phyloP scores from a whole-genome alignment of 2,329 filamentous ascomycete species.

The Penicillium digitatum region DNA sequence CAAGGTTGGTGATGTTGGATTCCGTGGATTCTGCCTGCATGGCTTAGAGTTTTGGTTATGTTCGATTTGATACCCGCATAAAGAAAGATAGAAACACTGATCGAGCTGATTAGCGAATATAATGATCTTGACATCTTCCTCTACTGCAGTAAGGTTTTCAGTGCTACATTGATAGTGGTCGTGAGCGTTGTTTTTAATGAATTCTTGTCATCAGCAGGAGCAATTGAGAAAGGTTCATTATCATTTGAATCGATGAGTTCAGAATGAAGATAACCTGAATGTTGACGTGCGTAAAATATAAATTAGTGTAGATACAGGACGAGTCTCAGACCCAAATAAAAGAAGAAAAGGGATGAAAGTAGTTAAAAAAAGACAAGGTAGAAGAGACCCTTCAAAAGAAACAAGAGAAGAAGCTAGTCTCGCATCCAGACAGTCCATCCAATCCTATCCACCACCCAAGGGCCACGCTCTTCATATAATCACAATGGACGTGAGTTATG shows the following conservation, averaged over 20 bases:
- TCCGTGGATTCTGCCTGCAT: background rate
- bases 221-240: too few relatives aligned
- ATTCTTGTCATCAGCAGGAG: background rate
- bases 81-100: background rate
- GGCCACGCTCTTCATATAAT: background rate
- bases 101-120: background rate
- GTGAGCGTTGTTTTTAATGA: background rate
- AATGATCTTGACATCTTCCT: background rate
- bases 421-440: background rate
- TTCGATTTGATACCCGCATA: background rate
- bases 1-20: background rate
- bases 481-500: background rate
- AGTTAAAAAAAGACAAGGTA: background rate
- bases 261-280: background rate
- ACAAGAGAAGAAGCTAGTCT: background rate
- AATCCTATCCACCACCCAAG: background rate
- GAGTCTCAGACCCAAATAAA: constrained; percentile 9
- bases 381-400: background rate
- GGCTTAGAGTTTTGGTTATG: background rate
- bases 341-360: constrained; percentile 5
- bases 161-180: background rate
- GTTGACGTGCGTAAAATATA: background rate
- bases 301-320: background rate
- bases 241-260: too few relatives aligned
- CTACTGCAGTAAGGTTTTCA: background rate